Conservation (phyloP, 768 basidiomycete species). For the Asterophora lycoperdoides region DNA sequence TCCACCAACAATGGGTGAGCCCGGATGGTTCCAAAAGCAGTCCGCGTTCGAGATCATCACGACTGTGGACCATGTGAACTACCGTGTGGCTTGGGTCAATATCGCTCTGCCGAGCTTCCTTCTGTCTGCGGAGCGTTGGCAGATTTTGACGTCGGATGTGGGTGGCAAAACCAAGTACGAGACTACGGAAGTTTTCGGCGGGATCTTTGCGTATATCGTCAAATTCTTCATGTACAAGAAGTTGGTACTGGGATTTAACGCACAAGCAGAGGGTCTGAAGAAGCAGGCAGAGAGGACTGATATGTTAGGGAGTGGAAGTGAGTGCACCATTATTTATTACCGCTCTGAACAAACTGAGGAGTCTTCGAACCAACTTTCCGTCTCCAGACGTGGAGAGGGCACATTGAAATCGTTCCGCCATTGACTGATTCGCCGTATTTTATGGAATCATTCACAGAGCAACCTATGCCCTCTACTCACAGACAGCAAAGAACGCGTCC, state of each 20-base stretch:
- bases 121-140: slow-evolving; percentile 59
- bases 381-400: too few relatives aligned
- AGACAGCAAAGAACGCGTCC: too few relatives aligned
- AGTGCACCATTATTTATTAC: not conserved
- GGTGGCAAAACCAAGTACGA: slow-evolving; percentile 61
- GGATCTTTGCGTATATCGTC: slow-evolving; percentile 51
- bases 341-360: too few relatives aligned
- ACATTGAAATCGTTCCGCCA: too few relatives aligned
- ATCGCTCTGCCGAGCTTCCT: slow-evolving; percentile 40
- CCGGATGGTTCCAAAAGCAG: slow-evolving; percentile 31
- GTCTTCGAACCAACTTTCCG: too few relatives aligned
- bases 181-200: slow-evolving; percentile 56
- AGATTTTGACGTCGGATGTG: slow-evolving; percentile 47
- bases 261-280: slow-evolving; percentile 58
- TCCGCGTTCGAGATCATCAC: slow-evolving; percentile 45
- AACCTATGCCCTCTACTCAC: too few relatives aligned
- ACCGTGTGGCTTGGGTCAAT: slow-evolving; percentile 55
- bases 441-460: too few relatives aligned
- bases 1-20: slow-evolving; percentile 52
- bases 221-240: slow-evolving; percentile 39
- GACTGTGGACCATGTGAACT: slow-evolving; percentile 46
- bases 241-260: slow-evolving; percentile 42
- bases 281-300: slow-evolving; percentile 37
- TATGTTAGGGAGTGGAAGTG: not conserved
- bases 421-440: too few relatives aligned